Conservation (phyloP, 2,329 filamentous ascomycete species). For the Beauveria caledonica region DNA sequence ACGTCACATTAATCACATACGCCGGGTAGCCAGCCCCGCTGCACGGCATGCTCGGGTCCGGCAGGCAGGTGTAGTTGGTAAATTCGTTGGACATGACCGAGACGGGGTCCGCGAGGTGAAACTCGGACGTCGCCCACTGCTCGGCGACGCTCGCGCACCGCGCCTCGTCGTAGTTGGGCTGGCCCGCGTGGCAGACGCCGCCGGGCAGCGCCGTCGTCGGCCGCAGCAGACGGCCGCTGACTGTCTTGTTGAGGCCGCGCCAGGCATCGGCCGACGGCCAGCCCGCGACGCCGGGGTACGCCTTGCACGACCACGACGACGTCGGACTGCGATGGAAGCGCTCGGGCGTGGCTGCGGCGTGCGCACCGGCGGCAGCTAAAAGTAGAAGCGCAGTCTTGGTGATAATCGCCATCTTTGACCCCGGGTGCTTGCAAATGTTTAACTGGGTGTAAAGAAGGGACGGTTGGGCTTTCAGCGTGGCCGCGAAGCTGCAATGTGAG, state of each 20-base stretch:
- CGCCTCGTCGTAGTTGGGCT: conserved; percentile 19
- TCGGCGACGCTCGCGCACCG: conserved; percentile 19
- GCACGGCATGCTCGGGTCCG: conserved; percentile 28
- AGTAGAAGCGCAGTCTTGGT: neutral
- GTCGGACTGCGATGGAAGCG: neutral
- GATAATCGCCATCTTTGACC: neutral
- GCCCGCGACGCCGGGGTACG: neutral
- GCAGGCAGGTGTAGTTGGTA: conserved; percentile 43
- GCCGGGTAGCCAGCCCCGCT: conserved; percentile 25
- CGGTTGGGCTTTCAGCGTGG: neutral
- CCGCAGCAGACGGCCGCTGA: neutral
- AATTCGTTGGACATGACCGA: conserved; percentile 32
- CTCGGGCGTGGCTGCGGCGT: neutral
- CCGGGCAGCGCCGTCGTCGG: conserved; percentile 16
- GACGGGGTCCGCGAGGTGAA: conserved; percentile 22
- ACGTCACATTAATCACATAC: conserved; percentile 28
- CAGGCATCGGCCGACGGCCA: conserved; percentile 4
- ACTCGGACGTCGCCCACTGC: conserved; percentile 22
- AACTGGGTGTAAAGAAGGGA: too few relatives aligned
- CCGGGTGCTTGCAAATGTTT: neutral
- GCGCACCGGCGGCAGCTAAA: neutral
- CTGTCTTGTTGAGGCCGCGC: conserved; percentile 2
- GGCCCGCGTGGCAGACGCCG: conserved; percentile 22
- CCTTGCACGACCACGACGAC: conserved; percentile 5
- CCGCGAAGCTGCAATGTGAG: neutral